phyloP scores from a whole-genome alignment of 768 basidiomycete species.

The Filobasidium floriforme region DNA sequence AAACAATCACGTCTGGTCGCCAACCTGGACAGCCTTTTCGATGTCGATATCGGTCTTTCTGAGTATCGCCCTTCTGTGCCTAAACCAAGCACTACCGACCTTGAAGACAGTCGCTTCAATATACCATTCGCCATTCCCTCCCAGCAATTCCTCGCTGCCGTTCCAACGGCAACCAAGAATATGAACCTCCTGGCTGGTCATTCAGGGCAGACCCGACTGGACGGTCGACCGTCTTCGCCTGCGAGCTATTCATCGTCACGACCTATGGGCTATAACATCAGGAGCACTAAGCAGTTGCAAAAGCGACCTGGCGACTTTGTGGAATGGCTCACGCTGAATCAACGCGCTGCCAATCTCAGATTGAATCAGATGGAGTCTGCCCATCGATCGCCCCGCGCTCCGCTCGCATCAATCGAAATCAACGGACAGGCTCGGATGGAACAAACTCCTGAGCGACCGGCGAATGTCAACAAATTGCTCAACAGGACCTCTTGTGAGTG shows the following conservation, averaged over 20 bases:
- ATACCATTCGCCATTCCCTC: conserved; percentile 76
- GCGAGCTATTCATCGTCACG: conserved; percentile 33
- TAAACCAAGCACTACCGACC: conserved; percentile 76
- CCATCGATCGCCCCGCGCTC: neutral
- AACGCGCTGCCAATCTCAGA: neutral
- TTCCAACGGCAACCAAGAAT: conserved; percentile 14
- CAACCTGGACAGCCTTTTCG: conserved; percentile 71
- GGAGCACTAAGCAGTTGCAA: conserved; percentile 20
- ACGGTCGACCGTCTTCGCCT: conserved; percentile 19
- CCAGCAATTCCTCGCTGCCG: conserved; percentile 65
- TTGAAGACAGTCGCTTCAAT: conserved; percentile 89
- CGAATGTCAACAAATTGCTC: neutral
- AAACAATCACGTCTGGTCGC: conserved; percentile 49
- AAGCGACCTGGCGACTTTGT: conserved; percentile 41
- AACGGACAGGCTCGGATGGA: neutral
- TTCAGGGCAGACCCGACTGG: too few species aligned
- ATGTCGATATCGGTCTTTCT: conserved; percentile 57
- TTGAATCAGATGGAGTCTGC: neutral
- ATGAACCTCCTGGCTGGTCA: neutral
- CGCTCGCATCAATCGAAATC: neutral
- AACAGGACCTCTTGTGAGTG: neutral
- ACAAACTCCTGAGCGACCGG: neutral
- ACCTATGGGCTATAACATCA: conserved; percentile 36
- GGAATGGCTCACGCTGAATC: conserved; percentile 28
- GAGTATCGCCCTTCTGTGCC: conserved; percentile 71